phyloP scores from a whole-genome alignment of 768 basidiomycete genomes.

The Tremella yokohamensis region DNA sequence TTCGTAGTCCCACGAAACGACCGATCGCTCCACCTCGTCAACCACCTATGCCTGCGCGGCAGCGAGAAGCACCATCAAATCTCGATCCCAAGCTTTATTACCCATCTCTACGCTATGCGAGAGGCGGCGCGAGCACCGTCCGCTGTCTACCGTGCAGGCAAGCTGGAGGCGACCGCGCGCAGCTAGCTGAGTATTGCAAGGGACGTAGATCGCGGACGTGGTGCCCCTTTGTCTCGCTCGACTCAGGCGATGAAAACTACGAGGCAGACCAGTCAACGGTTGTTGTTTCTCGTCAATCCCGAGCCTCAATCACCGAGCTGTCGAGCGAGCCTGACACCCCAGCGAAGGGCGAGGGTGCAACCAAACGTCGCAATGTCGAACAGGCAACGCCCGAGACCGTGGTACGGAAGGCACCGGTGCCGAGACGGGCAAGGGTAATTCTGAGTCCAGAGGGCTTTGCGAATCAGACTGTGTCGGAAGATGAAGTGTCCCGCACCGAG shows the following conservation, averaged over 20 bases:
- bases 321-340: too few relatives aligned
- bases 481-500: too few relatives aligned
- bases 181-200: constrained; percentile 22
- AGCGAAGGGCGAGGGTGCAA: too few relatives aligned
- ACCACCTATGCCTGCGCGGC: not conserved
- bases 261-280: not conserved
- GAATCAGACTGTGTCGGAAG: too few relatives aligned
- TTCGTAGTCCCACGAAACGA: not conserved
- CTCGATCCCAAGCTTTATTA: constrained; percentile 4
- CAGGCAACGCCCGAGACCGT: too few relatives aligned
- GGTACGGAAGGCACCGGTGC: too few relatives aligned
- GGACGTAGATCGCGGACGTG: constrained; percentile 6
- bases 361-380: too few relatives aligned
- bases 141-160: constrained; percentile 9
- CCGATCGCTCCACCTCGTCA: not conserved
- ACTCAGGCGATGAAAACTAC: not conserved
- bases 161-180: constrained; percentile 5
- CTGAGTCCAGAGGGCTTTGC: too few relatives aligned
- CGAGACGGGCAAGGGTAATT: too few relatives aligned
- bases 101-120: not conserved
- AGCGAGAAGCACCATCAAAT: not conserved
- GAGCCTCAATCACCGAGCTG: too few relatives aligned
- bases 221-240: not conserved
- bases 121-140: not conserved
- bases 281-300: too few relatives aligned